Percentiles rank a stretch among this genome's conserved stretches.
These are phyloP conservation scores for Epichloe sibirici DNA, from an alignment of 2,329 filamentous ascomycete species.

Conservation along the genomic window DNA sequence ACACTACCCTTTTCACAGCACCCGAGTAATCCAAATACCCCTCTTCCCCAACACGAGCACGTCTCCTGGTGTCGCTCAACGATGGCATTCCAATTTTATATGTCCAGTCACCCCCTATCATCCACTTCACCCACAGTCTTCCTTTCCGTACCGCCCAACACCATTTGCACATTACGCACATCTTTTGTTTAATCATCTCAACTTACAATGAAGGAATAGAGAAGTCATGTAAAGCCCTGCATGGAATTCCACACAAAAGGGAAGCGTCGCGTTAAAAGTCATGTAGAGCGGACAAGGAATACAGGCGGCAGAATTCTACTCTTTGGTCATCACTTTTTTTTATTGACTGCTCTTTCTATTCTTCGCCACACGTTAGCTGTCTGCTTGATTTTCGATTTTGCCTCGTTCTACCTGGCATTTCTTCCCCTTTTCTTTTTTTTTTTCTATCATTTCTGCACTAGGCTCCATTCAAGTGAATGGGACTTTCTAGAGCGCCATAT, in stretches of 20 bases:
- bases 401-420: conserved; percentile 7
- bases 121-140: background rate
- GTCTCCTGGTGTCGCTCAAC: background rate
- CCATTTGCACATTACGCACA: conserved; percentile 5
- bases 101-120: background rate
- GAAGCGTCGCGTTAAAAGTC: conserved; percentile 26
- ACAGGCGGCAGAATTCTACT: conserved; percentile 20
- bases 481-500: conserved; percentile 3
- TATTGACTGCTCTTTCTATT: conserved; percentile 10
- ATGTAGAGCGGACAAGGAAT: conserved; percentile 31
- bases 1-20: conserved; percentile 18
- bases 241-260: conserved; percentile 12
- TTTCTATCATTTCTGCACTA: conserved; percentile 8
- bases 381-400: background rate
- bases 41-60: conserved; percentile 1
- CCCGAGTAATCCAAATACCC: conserved; percentile 29
- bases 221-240: conserved; percentile 28
- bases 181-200: conserved; percentile 15
- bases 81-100: background rate
- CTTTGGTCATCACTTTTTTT: conserved; percentile 11
- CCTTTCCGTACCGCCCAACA: background rate
- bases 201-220: conserved; percentile 27
- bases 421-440: conserved; percentile 12
- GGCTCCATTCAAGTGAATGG: conserved; percentile 25
- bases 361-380: background rate